Evolutionary conservation across 352 stramenopile species (phyloP).

Genomic region (Phytophthora sp.): DNA sequence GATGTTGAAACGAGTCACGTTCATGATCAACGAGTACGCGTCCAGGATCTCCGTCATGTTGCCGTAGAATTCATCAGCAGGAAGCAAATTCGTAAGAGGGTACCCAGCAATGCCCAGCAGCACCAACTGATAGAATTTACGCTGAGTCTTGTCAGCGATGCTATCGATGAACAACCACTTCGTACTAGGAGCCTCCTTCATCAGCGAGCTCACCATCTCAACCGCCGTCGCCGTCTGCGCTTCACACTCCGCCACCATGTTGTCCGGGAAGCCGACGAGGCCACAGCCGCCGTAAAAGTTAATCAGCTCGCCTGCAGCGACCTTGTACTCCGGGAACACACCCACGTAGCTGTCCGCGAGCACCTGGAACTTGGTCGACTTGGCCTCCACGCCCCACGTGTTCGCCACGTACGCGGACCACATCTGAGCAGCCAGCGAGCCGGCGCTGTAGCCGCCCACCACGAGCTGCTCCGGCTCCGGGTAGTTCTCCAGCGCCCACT

Average conservation of each 20-base stretch:
- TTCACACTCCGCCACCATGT: conserved; percentile 41
- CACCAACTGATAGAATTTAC: no score
- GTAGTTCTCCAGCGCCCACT: conserved; percentile 64
- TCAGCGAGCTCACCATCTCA: conserved; percentile 38
- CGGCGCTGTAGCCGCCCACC: conserved; percentile 57
- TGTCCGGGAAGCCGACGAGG: conserved; percentile 23
- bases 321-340: conserved; percentile 41
- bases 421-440: conserved; percentile 49
- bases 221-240: conserved; percentile 24
- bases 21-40: conserved; percentile 13
- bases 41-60: conserved; percentile 45
- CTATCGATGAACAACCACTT: conserved; percentile 56
- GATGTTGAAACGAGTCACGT: conserved; percentile 17
- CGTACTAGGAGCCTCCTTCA: conserved; percentile 26
- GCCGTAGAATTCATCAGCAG: conserved; percentile 37
- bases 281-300: conserved; percentile 49
- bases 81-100: conserved; percentile 42
- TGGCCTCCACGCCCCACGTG: conserved; percentile 48
- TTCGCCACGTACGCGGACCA: conserved; percentile 43
- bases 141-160: conserved; percentile 46
- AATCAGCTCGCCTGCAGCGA: conserved; percentile 26
- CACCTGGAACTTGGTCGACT: conserved; percentile 47
- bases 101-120: conserved; percentile 38
- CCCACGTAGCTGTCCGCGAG: conserved; percentile 59
- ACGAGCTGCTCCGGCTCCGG: conserved; percentile 52